Percentiles rank a stretch among this genome's conserved stretches.
Conservation (phyloP, 345 rosid species). For the Euphorbia lathyris region DNA sequence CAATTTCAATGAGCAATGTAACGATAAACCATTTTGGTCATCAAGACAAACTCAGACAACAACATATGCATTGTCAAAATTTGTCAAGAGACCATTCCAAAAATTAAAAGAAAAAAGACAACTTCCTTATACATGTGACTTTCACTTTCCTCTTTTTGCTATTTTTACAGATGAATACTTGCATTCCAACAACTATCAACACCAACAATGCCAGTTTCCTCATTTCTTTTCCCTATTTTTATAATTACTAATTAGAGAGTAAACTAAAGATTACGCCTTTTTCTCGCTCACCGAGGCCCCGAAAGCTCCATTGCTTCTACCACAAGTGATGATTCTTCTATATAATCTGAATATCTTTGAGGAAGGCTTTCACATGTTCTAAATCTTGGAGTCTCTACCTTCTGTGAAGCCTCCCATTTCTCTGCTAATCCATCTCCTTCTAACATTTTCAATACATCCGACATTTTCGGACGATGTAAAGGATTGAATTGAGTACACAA, state of each 20-base stretch:
- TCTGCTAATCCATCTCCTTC: slow-evolving; percentile 85
- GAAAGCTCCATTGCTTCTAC: slow-evolving; percentile 98
- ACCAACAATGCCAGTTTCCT: slow-evolving; percentile 14
- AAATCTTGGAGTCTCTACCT: slow-evolving; percentile 49
- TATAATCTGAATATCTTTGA: slow-evolving; percentile 63
- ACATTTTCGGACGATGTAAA: slow-evolving; percentile 70
- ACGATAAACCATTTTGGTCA: neutral
- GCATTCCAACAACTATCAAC: slow-evolving; percentile 35
- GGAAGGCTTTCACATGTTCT: slow-evolving; percentile 41
- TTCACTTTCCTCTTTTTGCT: slow-evolving; percentile 6
- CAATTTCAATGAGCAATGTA: neutral
- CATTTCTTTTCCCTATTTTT: neutral
- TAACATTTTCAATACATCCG: slow-evolving; percentile 69
- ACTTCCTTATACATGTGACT: slow-evolving; percentile 24
- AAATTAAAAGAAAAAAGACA: slow-evolving; percentile 20
- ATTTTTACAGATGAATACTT: slow-evolving; percentile 52
- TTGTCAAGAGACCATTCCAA: slow-evolving; percentile 3
- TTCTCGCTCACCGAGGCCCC: slow-evolving; percentile 84
- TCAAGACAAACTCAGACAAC: neutral
- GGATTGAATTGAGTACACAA: slow-evolving; percentile 76
- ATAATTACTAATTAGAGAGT: no score
- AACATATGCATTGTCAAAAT: slow-evolving; percentile 7
- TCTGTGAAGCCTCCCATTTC: slow-evolving; percentile 73
- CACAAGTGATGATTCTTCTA: slow-evolving; percentile 87
- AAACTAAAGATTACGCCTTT: neutral